Conservation (phyloP, 108 stramenopile species). For the Nannochloropsis salina region DNA sequence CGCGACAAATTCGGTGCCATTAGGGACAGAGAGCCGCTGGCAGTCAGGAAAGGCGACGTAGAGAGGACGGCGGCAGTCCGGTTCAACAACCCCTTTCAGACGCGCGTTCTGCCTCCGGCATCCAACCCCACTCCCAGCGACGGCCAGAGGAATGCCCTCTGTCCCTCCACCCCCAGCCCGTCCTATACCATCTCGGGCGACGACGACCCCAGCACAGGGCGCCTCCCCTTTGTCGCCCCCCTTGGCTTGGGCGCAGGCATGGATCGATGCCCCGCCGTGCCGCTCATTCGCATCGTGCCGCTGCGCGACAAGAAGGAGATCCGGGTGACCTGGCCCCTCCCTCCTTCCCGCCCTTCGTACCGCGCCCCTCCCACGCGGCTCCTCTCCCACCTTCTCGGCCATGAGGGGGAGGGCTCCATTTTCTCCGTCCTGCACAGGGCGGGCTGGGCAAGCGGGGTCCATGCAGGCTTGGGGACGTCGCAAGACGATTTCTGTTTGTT, state of each 20-base stretch:
- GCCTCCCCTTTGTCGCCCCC: not conserved
- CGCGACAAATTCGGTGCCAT: conserved; percentile 66
- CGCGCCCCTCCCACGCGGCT: conserved; percentile 30
- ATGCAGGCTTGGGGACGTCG: conserved; percentile 60
- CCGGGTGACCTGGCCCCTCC: conserved; percentile 29
- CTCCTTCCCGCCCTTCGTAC: conserved; percentile 25
- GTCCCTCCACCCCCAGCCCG: not conserved
- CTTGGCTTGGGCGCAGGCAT: not conserved
- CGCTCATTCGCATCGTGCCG: not conserved
- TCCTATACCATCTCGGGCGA: not conserved
- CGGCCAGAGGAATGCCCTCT: too few species aligned
- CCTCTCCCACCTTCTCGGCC: conserved; percentile 65
- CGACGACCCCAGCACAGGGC: not conserved
- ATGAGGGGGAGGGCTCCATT: conserved; percentile 65
- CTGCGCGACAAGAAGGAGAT: conserved; percentile 13
- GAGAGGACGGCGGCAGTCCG: not conserved
- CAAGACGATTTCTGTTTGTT: conserved; percentile 41
- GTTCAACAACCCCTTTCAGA: not conserved
- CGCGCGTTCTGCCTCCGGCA: not conserved
- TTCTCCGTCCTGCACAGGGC: conserved; percentile 64
- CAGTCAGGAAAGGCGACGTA: not conserved
- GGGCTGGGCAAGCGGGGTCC: conserved; percentile 67
- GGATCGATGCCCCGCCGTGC: not conserved
- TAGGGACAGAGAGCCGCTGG: not conserved
- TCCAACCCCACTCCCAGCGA: not conserved